Conservation (phyloP, 306 rosid genomes). For the Pueraria montana region DNA sequence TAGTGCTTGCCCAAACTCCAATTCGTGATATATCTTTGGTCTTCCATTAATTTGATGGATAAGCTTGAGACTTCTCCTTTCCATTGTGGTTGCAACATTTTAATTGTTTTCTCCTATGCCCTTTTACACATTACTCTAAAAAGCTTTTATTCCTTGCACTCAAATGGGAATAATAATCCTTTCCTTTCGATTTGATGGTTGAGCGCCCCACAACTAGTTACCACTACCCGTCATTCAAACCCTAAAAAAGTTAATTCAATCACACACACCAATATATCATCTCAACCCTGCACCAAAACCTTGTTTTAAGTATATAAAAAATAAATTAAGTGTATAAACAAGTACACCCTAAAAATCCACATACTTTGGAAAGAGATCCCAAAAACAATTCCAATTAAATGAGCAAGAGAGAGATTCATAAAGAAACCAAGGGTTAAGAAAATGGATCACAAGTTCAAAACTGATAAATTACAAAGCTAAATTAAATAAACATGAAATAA, state of each 20-base stretch:
- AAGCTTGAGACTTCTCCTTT: conserved; percentile 37
- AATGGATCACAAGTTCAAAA: conserved; percentile 45
- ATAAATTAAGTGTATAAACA: background rate
- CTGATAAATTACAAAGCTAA: conserved; percentile 24
- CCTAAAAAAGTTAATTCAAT: conserved; percentile 27
- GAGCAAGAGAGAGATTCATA: conserved; percentile 22
- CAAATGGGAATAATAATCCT: conserved; percentile 41
- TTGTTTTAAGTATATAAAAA: conserved; percentile 17
- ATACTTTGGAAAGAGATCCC: background rate
- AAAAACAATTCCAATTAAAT: conserved; percentile 15
- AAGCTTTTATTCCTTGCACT: conserved; percentile 25
- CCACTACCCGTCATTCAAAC: conserved; percentile 45
- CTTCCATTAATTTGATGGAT: conserved; percentile 35
- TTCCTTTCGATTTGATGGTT: conserved; percentile 71
- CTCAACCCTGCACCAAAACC: conserved; percentile 29
- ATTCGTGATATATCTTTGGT: conserved; percentile 29
- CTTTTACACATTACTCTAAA: conserved; percentile 40
- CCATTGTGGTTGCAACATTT: conserved; percentile 54
- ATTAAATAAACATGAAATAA: conserved; percentile 35
- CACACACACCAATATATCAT: conserved; percentile 45
- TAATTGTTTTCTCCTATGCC: conserved; percentile 48
- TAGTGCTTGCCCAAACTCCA: conserved; percentile 40
- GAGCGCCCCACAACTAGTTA: conserved; percentile 46
- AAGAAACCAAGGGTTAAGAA: conserved; percentile 65
- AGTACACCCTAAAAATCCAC: conserved; percentile 42